A percentile compares a stretch with the other conserved stretches of the same genome.
Conservation (phyloP, 2,329 filamentous ascomycete species). For the Trichoderma simmonsii region DNA sequence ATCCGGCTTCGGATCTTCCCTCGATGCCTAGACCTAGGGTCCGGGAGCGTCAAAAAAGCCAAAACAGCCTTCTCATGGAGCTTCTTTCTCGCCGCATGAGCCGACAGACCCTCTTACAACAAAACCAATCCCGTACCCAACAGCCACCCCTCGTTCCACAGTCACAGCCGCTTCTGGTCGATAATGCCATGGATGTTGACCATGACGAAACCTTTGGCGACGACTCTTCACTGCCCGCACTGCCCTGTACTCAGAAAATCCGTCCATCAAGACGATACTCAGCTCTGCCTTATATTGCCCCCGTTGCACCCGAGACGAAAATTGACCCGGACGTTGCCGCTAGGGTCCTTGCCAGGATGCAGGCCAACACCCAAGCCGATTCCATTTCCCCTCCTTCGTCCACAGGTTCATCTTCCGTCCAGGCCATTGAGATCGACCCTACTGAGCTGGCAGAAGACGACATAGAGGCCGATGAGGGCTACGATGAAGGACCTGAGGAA, state of each 20-base stretch:
- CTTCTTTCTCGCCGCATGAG: constrained; percentile 17
- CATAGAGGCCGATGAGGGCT: constrained; percentile 31
- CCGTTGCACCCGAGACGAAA: background rate
- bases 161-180: background rate
- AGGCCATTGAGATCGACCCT: constrained; percentile 7
- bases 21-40: background rate
- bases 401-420: background rate
- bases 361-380: background rate
- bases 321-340: constrained; percentile 2
- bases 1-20: background rate
- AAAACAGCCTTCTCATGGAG: constrained; percentile 10
- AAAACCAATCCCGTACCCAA: background rate
- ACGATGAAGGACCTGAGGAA: constrained; percentile 27
- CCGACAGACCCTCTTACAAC: constrained; percentile 12
- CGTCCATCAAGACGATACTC: background rate
- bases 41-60: background rate
- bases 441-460: background rate
- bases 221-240: background rate
- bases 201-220: background rate
- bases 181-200: constrained; percentile 4
- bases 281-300: background rate
- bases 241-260: background rate
- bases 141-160: background rate
- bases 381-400: background rate
- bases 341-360: constrained; percentile 11